These are phyloP conservation scores for Sugiyamaella neomexicana DNA, from an alignment of 1,139 yeast species.

Conservation along the genomic window DNA sequence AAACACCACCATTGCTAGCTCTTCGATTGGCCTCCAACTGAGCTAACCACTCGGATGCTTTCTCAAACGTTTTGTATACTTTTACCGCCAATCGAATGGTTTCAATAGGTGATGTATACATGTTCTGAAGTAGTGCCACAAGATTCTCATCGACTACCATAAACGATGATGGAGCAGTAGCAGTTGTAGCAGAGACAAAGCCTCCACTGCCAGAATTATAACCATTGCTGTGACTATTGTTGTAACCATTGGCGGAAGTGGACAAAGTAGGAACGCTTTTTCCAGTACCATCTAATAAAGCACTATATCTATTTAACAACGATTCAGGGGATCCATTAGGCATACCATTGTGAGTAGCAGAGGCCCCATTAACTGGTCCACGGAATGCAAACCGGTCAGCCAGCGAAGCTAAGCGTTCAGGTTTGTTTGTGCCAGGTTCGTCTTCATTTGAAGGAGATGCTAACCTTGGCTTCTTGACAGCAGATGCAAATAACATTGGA, in stretches of 20 bases:
- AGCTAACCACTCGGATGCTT: conserved; percentile 40
- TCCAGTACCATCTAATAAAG: conserved; percentile 18
- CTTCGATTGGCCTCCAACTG: conserved; percentile 13
- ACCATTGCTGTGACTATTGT: neutral
- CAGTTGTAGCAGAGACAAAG: conserved; percentile 11
- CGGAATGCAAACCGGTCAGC: conserved; percentile 29
- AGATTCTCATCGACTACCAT: conserved; percentile 14
- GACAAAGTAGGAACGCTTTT: neutral
- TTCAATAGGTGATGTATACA: conserved; percentile 36
- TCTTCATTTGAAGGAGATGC: neutral
- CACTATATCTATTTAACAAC: conserved; percentile 17
- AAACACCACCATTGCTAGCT: conserved; percentile 13
- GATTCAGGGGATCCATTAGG: conserved; percentile 5
- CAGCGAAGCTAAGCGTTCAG: conserved; percentile 27
- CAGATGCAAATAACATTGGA: conserved; percentile 22
- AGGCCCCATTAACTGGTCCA: conserved; percentile 4
- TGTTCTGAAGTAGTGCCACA: conserved; percentile 31
- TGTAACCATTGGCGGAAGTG: neutral
- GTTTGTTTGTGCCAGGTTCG: neutral
- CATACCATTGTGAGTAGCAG: conserved; percentile 2
- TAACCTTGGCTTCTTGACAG: conserved; percentile 9
- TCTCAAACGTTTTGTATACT: conserved; percentile 39
- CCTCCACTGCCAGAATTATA: neutral
- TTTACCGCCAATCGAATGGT: conserved; percentile 38
- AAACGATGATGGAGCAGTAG: conserved; percentile 1